Evolutionary conservation across 805 yeast species (phyloP).

Genomic region (Cyberlindnera saturnus): DNA sequence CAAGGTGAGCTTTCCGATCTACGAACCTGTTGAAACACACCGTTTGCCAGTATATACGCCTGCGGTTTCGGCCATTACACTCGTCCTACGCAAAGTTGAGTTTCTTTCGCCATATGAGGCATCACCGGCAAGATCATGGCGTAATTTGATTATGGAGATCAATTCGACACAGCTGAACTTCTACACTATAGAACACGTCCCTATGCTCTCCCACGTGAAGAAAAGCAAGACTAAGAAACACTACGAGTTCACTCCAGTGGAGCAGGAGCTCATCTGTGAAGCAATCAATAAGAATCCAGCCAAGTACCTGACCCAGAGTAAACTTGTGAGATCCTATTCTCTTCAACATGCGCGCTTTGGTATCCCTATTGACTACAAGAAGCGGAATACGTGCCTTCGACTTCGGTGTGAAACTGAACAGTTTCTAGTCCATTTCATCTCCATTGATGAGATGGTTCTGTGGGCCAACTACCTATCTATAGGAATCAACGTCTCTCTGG

Average conservation of each 20-base stretch:
- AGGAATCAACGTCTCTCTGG: slow-evolving; percentile 78
- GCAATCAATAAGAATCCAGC: slow-evolving; percentile 11
- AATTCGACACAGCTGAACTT: slow-evolving; percentile 84
- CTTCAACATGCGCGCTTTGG: slow-evolving; percentile 84
- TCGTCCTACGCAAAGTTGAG: slow-evolving; percentile 62
- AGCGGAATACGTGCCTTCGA: slow-evolving; percentile 62
- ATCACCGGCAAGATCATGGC: slow-evolving; percentile 67
- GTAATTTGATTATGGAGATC: slow-evolving; percentile 57
- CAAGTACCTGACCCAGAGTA: slow-evolving; percentile 14
- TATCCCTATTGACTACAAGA: slow-evolving; percentile 76
- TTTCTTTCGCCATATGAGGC: slow-evolving; percentile 74
- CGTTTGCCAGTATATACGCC: slow-evolving; percentile 61
- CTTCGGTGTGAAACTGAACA: slow-evolving; percentile 82
- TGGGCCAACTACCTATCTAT: slow-evolving; percentile 72
- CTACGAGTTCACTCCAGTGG: slow-evolving; percentile 20
- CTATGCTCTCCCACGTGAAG: slow-evolving; percentile 25
- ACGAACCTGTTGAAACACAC: slow-evolving; percentile 23
- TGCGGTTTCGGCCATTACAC: slow-evolving; percentile 53
- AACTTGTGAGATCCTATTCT: slow-evolving; percentile 59
- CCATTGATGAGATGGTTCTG: slow-evolving; percentile 59
- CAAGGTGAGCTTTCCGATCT: slow-evolving; percentile 28
- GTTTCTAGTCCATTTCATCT: slow-evolving; percentile 57
- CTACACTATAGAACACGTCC: slow-evolving; percentile 37
- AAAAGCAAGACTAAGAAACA: slow-evolving; percentile 23
- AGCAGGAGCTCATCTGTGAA: slow-evolving; percentile 20